Evolutionary conservation across 768 basidiomycete genomes (phyloP).

Genomic region (Rhizopogon rudus): DNA sequence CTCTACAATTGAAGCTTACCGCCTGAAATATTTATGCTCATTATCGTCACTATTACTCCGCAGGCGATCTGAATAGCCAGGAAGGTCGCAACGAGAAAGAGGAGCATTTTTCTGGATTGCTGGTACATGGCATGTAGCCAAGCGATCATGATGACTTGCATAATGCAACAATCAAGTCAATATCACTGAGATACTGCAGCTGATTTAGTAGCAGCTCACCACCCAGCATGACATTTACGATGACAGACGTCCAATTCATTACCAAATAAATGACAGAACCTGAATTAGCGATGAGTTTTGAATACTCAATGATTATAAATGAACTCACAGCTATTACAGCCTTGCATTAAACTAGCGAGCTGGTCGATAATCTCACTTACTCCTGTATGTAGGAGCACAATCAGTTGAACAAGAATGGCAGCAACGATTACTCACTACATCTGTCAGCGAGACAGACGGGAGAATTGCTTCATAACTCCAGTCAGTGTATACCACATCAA

Average conservation of each 20-base stretch:
- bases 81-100: neutral
- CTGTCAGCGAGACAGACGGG: neutral
- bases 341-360: neutral
- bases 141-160: neutral
- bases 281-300: no score
- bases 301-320: no score
- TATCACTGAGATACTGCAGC: no score
- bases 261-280: neutral
- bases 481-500: neutral
- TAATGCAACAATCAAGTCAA: neutral
- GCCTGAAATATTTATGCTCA: neutral
- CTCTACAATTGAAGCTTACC: neutral
- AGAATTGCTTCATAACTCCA: neutral
- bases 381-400: neutral
- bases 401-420: no score
- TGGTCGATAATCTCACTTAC: neutral
- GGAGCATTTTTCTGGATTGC: neutral
- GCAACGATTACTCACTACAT: neutral
- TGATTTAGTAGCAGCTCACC: neutral
- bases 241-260: neutral
- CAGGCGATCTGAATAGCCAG: neutral
- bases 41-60: neutral
- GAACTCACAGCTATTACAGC: neutral
- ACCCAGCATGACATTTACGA: neutral
- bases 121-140: neutral